Conservation (phyloP, 768 basidiomycete genomes). For the Mycena olivaceomarginata region DNA sequence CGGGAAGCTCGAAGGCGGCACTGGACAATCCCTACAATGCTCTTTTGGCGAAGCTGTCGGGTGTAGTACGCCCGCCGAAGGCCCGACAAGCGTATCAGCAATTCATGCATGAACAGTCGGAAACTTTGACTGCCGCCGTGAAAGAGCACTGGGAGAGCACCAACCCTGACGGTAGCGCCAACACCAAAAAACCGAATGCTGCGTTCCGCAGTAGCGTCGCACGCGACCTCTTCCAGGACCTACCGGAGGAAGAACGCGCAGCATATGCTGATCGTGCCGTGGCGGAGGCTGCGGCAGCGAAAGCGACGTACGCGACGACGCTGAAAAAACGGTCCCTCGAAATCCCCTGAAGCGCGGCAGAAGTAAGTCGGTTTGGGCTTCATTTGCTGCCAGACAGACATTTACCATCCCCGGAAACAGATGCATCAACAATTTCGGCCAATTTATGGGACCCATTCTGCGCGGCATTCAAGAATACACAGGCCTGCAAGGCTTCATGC, state of each 20-base stretch:
- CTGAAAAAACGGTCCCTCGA: not conserved
- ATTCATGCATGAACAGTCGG: not conserved
- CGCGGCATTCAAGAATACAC: constrained; percentile 8
- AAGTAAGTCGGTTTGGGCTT: not conserved
- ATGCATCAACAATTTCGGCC: not conserved
- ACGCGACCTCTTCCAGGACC: not conserved
- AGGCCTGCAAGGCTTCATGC: constrained; percentile 2
- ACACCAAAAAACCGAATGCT: not conserved
- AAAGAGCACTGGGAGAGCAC: not conserved
- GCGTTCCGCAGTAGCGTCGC: not conserved
- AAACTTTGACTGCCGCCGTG: not conserved
- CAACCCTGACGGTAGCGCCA: not conserved
- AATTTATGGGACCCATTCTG: constrained; percentile 18
- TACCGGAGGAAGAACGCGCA: not conserved
- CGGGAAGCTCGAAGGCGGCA: not conserved
- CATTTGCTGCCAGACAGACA: too few species aligned
- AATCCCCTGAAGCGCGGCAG: constrained; percentile 5
- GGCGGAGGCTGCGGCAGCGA: not conserved
- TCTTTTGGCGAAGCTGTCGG: not conserved
- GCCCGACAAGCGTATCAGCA: not conserved
- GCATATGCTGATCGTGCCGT: not conserved
- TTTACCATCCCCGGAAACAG: not conserved
- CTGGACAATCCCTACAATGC: not conserved
- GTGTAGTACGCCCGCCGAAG: not conserved
- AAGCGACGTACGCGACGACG: not conserved